Conservation (phyloP, 2,329 filamentous ascomycete genomes). For the Nemania sp. region DNA sequence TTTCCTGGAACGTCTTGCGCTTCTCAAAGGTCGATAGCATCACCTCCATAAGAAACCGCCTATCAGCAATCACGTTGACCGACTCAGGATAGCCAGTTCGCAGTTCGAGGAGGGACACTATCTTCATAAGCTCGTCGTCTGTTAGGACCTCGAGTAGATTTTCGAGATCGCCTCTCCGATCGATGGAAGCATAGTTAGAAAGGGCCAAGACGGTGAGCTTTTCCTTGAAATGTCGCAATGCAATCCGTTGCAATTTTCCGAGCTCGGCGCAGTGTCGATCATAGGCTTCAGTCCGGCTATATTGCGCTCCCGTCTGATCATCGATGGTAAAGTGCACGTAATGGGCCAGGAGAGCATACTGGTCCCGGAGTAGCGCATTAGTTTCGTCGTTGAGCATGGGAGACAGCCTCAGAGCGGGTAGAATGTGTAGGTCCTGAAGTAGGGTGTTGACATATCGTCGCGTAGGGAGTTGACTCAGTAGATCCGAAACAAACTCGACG, state of each 20-base stretch:
- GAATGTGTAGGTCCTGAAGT: constrained; percentile 80
- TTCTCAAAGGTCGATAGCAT: constrained; percentile 76
- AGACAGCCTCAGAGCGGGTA: constrained; percentile 77
- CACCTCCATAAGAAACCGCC: constrained; percentile 69
- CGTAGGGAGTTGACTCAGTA: constrained; percentile 92
- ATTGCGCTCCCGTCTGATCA: constrained; percentile 81
- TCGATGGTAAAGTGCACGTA: constrained; percentile 89
- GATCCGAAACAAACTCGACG: constrained; percentile 83
- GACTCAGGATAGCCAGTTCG: constrained; percentile 80
- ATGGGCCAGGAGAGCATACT: constrained; percentile 78
- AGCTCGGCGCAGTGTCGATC: constrained; percentile 77
- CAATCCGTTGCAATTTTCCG: constrained; percentile 76
- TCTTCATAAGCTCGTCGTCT: constrained; percentile 71
- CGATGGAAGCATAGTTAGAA: constrained; percentile 88
- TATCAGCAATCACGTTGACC: constrained; percentile 64
- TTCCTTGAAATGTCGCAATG: constrained; percentile 81
- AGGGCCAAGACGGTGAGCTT: constrained; percentile 90
- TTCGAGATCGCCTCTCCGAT: constrained; percentile 76
- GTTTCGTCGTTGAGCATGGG: constrained; percentile 75
- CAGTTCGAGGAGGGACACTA: constrained; percentile 74
- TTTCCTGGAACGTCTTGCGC: constrained; percentile 80
- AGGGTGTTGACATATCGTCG: constrained; percentile 90
- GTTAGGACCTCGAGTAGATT: constrained; percentile 72
- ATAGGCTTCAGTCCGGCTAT: constrained; percentile 72
- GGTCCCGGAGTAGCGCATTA: constrained; percentile 77